phyloP scores from a whole-genome alignment of 1,284 basidiomycete species.

The Ganoderma sinense region DNA sequence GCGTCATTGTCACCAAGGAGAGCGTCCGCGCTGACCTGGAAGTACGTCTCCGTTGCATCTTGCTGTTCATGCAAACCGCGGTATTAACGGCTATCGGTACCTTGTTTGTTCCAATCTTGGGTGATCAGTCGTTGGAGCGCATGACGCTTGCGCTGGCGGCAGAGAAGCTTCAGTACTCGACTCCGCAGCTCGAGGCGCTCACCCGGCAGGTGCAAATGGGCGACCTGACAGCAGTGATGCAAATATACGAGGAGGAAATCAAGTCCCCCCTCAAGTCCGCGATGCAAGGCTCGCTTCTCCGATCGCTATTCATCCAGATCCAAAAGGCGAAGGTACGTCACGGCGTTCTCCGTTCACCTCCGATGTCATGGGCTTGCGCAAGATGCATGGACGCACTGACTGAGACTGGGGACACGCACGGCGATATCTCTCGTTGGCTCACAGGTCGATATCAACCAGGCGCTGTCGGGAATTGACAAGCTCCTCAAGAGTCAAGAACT shows the following conservation, averaged over 20 bases:
- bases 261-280: constrained; percentile 86
- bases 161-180: constrained; percentile 77
- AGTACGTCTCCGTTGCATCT: constrained; percentile 48
- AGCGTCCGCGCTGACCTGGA: constrained; percentile 83
- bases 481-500: constrained; percentile 95
- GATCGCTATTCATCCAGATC: constrained; percentile 91
- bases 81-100: neutral
- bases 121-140: constrained; percentile 81
- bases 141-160: constrained; percentile 90
- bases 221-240: constrained; percentile 88
- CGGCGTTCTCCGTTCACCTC: constrained; percentile 21
- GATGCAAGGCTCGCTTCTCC: constrained; percentile 82
- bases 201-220: constrained; percentile 77
- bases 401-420: neutral
- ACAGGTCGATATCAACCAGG: constrained; percentile 91
- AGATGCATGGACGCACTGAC: constrained; percentile 1
- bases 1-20: constrained; percentile 79
- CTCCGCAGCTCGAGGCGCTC: constrained; percentile 69
- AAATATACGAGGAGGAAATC: constrained; percentile 94
- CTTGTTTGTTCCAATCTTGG: neutral
- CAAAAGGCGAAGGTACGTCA: constrained; percentile 91
- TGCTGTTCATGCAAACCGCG: neutral
- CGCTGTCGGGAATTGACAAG: constrained; percentile 88
- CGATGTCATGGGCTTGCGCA: neutral
- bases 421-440: neutral